Evolutionary conservation across 495 filamentous ascomycete species (phyloP), one percentile per base, ranked within the genome.

Genomic region (Schizothecium vesticola): DNA sequence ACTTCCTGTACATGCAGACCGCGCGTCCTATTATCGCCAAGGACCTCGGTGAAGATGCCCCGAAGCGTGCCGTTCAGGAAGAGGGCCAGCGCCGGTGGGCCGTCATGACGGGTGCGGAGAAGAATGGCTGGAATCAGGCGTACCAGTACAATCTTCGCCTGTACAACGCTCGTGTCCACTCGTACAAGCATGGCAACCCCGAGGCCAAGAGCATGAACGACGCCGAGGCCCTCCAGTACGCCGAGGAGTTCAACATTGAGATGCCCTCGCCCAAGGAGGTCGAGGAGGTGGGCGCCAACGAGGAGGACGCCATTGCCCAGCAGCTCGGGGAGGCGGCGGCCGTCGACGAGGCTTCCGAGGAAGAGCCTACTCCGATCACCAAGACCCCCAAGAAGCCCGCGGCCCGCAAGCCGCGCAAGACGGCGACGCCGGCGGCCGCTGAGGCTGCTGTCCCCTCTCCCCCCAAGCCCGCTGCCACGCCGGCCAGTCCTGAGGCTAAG

Each of bases 1-100:
- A 93, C 80, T 97, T 99, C 83, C 82, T 97, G 36, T 98, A 91
- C 82, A 92, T 95, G 83, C 88, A 95, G 72, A 87, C 88, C 36
- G 93, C 92, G 58, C 90, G 95, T 28, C 79, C 85, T 22, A 86
- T 87, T 73, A 93, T 98, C 69, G 88, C 88, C 25, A 83, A 80
- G 9, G 93, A 97, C 67, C 83, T 98, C 22, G 92, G 90, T 13
- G 74, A 84, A 3, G 82, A 86, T 43, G 86, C 87, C 3, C 88
- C 87, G 66, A 91, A 92, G 69, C 91, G 90, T 71, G 90, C 94
- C 61, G 89, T 97, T 19, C 86, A 91, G 69, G 87, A 89, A 24
- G 93, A 97, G 79, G 91, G 92, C 10, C 92, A 90, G 66, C 85
- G 85, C 61, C 86, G 94, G 69, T 97, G 96, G 95, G 80, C 86